A percentile compares a stretch with the other conserved stretches of the same genome.
Conservation (phyloP, 2,329 filamentous ascomycete species). For the Penicillium fuscoglaucum region DNA sequence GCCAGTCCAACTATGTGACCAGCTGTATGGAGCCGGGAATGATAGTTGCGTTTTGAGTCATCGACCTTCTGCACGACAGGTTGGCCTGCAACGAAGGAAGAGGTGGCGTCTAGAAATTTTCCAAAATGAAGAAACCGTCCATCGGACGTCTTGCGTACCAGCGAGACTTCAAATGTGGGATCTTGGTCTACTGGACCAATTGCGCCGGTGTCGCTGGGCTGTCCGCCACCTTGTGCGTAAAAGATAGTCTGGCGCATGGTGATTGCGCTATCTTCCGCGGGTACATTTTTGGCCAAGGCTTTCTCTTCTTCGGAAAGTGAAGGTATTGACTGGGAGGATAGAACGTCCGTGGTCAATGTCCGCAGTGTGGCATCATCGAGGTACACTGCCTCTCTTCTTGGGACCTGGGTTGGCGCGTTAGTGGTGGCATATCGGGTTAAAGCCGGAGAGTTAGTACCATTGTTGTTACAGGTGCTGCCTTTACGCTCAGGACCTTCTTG, state of each 20-base stretch:
- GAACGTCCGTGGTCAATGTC: constrained; percentile 22
- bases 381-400: constrained; percentile 28
- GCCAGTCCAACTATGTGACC: constrained; percentile 33
- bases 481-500: background rate
- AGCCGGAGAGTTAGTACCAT: background rate
- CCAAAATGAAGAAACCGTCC: constrained; percentile 32
- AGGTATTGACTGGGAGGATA: constrained; percentile 23
- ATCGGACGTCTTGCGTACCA: constrained; percentile 28
- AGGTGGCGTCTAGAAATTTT: constrained; percentile 3
- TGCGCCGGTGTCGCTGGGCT: constrained; percentile 31
- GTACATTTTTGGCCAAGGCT: constrained; percentile 22
- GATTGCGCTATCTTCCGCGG: constrained; percentile 21
- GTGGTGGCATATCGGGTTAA: background rate
- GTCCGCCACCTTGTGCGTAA: constrained; percentile 31
- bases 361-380: constrained; percentile 27
- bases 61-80: constrained; percentile 27
- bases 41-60: constrained; percentile 27
- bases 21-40: constrained; percentile 35
- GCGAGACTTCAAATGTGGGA: constrained; percentile 24
- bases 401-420: constrained; percentile 5
- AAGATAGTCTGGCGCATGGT: constrained; percentile 30
- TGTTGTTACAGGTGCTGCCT: background rate
- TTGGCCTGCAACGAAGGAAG: constrained; percentile 17
- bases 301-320: constrained; percentile 23
- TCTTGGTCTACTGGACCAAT: constrained; percentile 15